Base-by-base conservation (phyloP, 495 filamentous ascomycete species). In the Talaromyces nanjingensis region DNA sequence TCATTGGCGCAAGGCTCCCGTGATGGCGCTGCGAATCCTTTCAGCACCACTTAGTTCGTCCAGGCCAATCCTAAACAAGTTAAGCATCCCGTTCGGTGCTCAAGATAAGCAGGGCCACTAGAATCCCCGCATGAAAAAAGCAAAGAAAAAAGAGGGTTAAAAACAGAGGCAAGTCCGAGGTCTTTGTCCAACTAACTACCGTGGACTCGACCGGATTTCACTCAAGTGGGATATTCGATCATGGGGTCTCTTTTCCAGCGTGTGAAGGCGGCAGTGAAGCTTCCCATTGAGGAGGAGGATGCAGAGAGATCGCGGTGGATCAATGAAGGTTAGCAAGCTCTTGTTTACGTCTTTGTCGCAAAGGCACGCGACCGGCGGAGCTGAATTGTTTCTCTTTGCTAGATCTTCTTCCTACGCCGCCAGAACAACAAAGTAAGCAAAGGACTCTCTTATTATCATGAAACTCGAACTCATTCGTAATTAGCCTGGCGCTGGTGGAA, bases 401-500 rank as follows among this genome's bases (percentile, higher is more conserved):
- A 66, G 65, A 66, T 57, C 56, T 66, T 12, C 62, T 66, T 24
- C 65, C 65, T 16, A 66, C 65, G n/a, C 62, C 62, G 6, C 62
- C 57, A 25, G 62, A 64, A 49, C 56, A 66, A 42, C 62, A 63
- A 24, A 64, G 65, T 66, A 56, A 66, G 65, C 56, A 59, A 54
- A 25, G 1, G 4, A 25, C 12, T 9, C n/a, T 25, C 57, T 59
- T 6, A 25, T n/a, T 34, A 22, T 31, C 42, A 7, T 22, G 22
- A 47, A 27, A 56, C 22, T 31, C 5, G 1, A 34, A 12, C 27
- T 33, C 12, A 47, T 52, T 59, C n/a, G 4, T n/a, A 6, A 14
- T 14, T 54, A 66, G 65, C 70, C 16, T 72, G 71, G 71, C 63
- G 66, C 57, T 74, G 74, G 73, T 74, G 71, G 72, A 77, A 77